Percentiles rank a stretch among this genome's conserved stretches.
Conservation (phyloP, 2,329 filamentous ascomycete genomes). For the Nakataea oryzae region DNA sequence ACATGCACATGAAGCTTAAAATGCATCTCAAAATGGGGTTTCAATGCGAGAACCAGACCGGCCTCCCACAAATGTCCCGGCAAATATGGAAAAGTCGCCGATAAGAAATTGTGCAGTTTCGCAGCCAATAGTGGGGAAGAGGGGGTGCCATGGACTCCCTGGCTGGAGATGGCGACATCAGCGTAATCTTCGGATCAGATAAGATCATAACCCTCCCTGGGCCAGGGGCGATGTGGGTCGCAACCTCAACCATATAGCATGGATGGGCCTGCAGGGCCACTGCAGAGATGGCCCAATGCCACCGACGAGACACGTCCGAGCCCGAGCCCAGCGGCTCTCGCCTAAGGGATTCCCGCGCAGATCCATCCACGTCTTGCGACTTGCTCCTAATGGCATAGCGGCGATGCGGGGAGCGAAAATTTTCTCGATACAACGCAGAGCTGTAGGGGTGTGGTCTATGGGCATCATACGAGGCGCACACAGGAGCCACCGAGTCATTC, state of each 20-base stretch:
- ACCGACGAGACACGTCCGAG: neutral
- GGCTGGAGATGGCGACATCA: constrained; percentile 25
- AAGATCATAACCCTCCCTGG: constrained; percentile 26
- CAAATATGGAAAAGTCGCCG: neutral
- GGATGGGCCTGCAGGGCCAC: neutral
- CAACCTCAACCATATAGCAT: neutral
- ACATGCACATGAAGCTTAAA: no score
- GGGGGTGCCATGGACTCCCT: constrained; percentile 6
- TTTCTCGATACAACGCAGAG: neutral
- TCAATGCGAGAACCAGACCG: no score
- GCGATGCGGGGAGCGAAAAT: neutral
- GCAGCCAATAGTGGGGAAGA: neutral
- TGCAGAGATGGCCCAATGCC: neutral
- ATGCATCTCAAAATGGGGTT: no score
- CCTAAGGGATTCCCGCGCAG: neutral
- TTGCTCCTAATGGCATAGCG: neutral
- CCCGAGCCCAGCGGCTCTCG: neutral
- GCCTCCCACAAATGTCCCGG: neutral
- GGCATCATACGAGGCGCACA: neutral
- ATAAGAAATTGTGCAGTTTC: neutral
- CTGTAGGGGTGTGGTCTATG: neutral
- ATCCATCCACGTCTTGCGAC: neutral
- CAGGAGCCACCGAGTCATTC: neutral
- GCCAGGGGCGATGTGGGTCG: constrained; percentile 10
- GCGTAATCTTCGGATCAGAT: constrained; percentile 44